Conservation (phyloP, 139 green algal species). For the Asterochloris erici region DNA sequence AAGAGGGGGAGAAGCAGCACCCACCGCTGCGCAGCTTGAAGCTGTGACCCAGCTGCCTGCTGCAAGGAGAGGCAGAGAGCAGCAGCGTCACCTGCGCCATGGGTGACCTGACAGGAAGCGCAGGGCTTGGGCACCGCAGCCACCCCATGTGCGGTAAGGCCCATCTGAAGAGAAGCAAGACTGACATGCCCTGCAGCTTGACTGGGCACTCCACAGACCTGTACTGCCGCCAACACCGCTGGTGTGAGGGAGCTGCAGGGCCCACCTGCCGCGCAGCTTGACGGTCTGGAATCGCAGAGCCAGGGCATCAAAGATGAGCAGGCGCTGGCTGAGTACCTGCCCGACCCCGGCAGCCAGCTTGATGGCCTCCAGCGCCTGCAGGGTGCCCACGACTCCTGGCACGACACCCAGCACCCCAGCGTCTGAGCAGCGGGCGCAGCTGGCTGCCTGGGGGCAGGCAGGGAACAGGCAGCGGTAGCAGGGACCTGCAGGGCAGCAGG, state of each 20-base stretch:
- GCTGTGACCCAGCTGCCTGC: no score
- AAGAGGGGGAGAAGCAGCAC: no score
- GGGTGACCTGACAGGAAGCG: no score
- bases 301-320: slow-evolving; percentile 77
- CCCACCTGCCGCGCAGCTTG: slow-evolving; percentile 56
- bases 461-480: slow-evolving; percentile 94
- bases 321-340: slow-evolving; percentile 41
- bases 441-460: slow-evolving; percentile 59
- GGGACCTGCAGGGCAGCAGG: slow-evolving; percentile 31
- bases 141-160: no score
- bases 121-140: no score
- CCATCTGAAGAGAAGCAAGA: no score
- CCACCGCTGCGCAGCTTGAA: no score
- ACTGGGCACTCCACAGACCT: no score
- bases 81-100: no score
- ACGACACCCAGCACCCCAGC: slow-evolving; percentile 88
- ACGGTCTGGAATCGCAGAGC: slow-evolving; percentile 62
- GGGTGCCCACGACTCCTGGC: slow-evolving; percentile 85
- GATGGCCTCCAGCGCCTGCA: slow-evolving; percentile 88
- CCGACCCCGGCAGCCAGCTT: slow-evolving; percentile 78
- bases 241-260: neutral
- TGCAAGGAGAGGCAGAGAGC: no score
- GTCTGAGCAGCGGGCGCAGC: slow-evolving; percentile 86
- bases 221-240: no score
- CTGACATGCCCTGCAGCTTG: no score